Evolutionary conservation across 306 rosid genomes (phyloP).

Genomic region (Corylus heterophylla): DNA sequence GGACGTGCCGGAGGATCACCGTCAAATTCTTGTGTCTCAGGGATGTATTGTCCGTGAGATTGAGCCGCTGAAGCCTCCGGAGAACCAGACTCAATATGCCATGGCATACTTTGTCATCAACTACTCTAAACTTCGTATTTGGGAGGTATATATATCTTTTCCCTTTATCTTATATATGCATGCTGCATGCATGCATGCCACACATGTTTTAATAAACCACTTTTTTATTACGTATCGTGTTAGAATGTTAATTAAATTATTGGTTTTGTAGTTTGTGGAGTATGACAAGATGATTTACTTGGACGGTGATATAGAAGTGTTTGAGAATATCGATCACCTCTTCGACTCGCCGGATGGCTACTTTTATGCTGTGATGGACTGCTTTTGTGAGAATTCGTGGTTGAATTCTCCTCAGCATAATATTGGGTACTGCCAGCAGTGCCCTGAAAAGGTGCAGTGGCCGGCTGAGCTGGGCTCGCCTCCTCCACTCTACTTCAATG

Average conservation of each 20-base stretch:
- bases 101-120: constrained; percentile 66
- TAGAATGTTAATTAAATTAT: neutral
- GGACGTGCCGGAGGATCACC: constrained; percentile 57
- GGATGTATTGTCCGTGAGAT: constrained; percentile 51
- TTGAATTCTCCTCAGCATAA: constrained; percentile 49
- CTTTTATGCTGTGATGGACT: constrained; percentile 68
- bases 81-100: constrained; percentile 35
- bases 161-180: too few relatives aligned
- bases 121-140: constrained; percentile 63
- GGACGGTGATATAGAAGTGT: constrained; percentile 71
- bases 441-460: constrained; percentile 57
- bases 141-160: constrained; percentile 46
- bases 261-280: constrained; percentile 48
- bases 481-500: constrained; percentile 65
- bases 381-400: constrained; percentile 70
- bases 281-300: constrained; percentile 63
- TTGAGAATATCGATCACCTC: constrained; percentile 56
- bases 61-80: constrained; percentile 48
- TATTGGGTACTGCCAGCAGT: constrained; percentile 65
- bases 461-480: constrained; percentile 48
- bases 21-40: constrained; percentile 40
- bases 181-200: neutral
- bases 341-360: constrained; percentile 45
- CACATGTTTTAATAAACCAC: too few relatives aligned
- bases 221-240: too few relatives aligned